Percentiles rank a stretch among this genome's conserved stretches.
phyloP scores from a whole-genome alignment of 345 rosid species.

The Eucalyptus cloeziana region DNA sequence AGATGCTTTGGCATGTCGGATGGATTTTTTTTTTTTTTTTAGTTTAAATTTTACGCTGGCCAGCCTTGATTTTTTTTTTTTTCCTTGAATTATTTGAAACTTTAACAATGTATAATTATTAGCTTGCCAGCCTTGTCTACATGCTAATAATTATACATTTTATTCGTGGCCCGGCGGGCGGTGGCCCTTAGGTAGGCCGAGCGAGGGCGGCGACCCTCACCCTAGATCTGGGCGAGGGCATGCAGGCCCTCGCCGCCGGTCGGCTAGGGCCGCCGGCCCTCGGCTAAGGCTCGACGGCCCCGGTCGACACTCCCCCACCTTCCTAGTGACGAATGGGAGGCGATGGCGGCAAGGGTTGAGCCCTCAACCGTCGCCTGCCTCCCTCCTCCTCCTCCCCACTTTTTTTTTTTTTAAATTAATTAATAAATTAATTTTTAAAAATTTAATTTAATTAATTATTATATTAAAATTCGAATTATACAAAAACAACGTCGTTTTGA shows the following conservation, averaged over 20 bases:
- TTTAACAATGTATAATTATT: background rate
- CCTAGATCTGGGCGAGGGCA: accelerated
- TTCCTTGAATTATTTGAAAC: background rate
- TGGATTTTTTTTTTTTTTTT: background rate
- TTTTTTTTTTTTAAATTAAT: too few species aligned
- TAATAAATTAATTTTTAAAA: too few species aligned
- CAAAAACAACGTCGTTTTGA: accelerated
- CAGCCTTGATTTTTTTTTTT: background rate
- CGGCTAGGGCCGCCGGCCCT: too few species aligned
- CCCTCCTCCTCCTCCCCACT: too few species aligned
- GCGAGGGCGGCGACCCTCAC: accelerated
- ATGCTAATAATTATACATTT: too few species aligned
- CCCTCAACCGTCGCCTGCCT: accelerated
- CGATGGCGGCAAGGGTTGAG: accelerated
- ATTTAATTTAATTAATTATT: too few species aligned
- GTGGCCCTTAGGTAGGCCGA: accelerated
- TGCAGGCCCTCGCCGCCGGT: accelerated
- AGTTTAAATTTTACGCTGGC: background rate
- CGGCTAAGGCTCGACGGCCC: accelerated
- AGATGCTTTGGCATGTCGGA: background rate
- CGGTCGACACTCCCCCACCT: accelerated
- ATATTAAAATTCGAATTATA: too few species aligned
- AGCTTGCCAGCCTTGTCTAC: background rate
- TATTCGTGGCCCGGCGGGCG: accelerated
- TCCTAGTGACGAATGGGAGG: accelerated